phyloP scores from a whole-genome alignment of 495 filamentous ascomycete species.

The Penicillium bialowiezense region DNA sequence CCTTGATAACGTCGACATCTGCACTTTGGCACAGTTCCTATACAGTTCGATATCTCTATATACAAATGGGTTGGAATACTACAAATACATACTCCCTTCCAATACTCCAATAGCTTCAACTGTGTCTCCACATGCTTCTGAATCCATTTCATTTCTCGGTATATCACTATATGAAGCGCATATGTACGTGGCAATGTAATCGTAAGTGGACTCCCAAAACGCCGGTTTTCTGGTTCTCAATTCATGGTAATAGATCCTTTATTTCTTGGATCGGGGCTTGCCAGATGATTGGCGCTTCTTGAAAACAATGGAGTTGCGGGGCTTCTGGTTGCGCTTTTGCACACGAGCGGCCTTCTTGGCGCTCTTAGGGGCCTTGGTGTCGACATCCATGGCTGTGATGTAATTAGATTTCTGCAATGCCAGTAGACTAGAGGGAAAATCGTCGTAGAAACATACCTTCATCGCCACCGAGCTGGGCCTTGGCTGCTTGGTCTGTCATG shows the following conservation, averaged over 20 bases:
- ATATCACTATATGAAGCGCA: no score
- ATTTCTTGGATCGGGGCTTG: constrained; percentile 34
- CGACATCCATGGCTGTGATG: constrained; percentile 41
- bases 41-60: no score
- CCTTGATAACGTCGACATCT: no score
- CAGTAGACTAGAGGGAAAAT: background rate
- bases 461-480: constrained; percentile 9
- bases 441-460: constrained; percentile 33
- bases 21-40: no score
- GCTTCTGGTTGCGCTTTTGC: constrained; percentile 41
- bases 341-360: constrained; percentile 28
- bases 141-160: no score
- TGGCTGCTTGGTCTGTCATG: constrained; percentile 13
- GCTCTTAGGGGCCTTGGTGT: constrained; percentile 22
- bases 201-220: constrained; percentile 7
- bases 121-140: no score
- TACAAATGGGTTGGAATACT: no score
- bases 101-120: no score
- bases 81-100: no score
- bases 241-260: constrained; percentile 6
- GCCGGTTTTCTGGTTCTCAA: constrained; percentile 12
- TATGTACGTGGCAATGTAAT: no score
- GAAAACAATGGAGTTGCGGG: constrained; percentile 46
- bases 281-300: constrained; percentile 22
- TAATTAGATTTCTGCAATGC: constrained; percentile 8